Evolutionary conservation across 108 stramenopile species (phyloP), one percentile per base, ranked within the genome.

Genomic region (Conticribra weissflogii): DNA sequence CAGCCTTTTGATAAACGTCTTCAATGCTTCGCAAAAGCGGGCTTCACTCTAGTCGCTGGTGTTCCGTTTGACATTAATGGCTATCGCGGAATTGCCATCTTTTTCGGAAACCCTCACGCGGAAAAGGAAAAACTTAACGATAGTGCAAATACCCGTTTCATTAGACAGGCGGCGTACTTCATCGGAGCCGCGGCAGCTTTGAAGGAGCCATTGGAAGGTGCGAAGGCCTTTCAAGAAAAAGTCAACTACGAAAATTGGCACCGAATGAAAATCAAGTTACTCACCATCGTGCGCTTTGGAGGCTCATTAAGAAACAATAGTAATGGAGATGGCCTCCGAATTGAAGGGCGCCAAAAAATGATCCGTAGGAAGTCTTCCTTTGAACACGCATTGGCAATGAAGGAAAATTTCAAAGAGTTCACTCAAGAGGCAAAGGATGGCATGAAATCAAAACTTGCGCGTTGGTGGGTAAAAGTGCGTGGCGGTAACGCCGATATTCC

Each of bases 11-110:
- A 67, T 57, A 55, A 49, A 9, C 54, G 72, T 22, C 59, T 74
- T 30, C 64, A 74, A 16, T 8, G 33, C 14, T 49, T 74, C 19
- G 65, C 64, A 36, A 57, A 57, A 50, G 65, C 72, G 8, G 72
- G 72, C 17, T 72, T 66, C 41, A 66, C 29, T 24, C 31, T 45
- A 0, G 72, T 66, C 21, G 25, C 65, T 14, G 72, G 72, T 5
- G 49, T 74, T 33, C 29, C 41, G 25, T 74, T 74, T 27, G 36
- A 68, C 19, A 66, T 25, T 29, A 67, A 65, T 18, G 73, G 57
- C 21, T 65, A 23, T 41, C 53, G 64, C 28, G 84, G 84, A 4
- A 70, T 85, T 36, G 81, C 82, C 0, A 61, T 85, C 28, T 85
- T 74, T 66, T 72, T 59, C 31, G 67, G 51, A 25, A 44, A 55